phyloP scores from a whole-genome alignment of 1,284 basidiomycete genomes.

The Bondarzewia mesenterica region DNA sequence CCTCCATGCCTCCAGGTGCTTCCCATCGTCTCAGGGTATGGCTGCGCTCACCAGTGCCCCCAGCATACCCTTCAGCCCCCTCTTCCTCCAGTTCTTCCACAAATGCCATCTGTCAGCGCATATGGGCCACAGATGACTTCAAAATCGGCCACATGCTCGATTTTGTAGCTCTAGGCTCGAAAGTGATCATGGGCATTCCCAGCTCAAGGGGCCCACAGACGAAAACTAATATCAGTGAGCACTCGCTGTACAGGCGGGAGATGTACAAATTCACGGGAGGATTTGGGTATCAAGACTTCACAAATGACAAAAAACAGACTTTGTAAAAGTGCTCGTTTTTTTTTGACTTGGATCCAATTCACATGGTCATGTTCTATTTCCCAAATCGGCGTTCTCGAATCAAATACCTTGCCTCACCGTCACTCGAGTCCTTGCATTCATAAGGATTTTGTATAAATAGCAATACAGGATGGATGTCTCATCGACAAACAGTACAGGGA shows the following conservation, averaged over 20 bases:
- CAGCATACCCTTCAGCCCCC: conserved; percentile 11
- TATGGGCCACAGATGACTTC: conserved; percentile 53
- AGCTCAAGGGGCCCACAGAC: conserved; percentile 2
- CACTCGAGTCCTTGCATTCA: no score
- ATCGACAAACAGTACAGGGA: conserved; percentile 11
- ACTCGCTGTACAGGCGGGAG: conserved; percentile 3
- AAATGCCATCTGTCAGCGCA: conserved; percentile 47
- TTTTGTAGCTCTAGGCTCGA: conserved; percentile 37
- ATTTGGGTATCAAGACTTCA: not conserved
- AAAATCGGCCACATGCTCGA: conserved; percentile 46
- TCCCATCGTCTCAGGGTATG: conserved; percentile 53
- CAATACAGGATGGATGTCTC: conserved; percentile 14
- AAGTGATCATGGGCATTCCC: conserved; percentile 39
- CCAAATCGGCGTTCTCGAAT: no score
- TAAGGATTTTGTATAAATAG: conserved; percentile 10
- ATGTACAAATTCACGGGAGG: not conserved
- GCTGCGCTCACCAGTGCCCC: conserved; percentile 29
- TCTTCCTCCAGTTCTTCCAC: conserved; percentile 28
- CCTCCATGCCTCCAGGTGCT: conserved; percentile 41
- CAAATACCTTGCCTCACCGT: no score
- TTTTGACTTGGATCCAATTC: no score
- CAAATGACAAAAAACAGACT: not conserved
- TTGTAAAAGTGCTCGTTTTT: no score
- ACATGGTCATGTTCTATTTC: no score
- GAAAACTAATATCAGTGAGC: conserved; percentile 6